Evolutionary conservation across 2,329 filamentous ascomycete genomes (phyloP).

Genomic region (Pseudogymnoascus sp.): DNA sequence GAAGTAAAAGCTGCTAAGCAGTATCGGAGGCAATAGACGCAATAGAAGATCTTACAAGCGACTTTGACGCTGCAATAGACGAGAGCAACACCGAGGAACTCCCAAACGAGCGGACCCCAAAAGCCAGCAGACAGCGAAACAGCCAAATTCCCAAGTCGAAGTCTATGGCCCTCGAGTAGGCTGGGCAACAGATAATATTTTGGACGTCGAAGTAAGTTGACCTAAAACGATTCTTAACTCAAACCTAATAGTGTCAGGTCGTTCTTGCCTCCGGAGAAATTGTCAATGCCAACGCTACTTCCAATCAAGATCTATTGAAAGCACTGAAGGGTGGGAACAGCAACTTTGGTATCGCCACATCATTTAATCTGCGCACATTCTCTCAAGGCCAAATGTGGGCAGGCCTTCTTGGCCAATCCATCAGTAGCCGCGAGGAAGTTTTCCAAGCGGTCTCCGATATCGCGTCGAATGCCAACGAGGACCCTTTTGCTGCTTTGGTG

Average conservation of each 20-base stretch:
- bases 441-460: conserved; percentile 8
- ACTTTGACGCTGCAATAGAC: not conserved
- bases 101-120: not conserved
- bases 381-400: conserved; percentile 13
- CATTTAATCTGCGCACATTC: conserved; percentile 30
- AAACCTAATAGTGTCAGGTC: conserved; percentile 24
- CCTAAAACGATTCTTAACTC: not conserved
- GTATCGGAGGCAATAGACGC: not conserved
- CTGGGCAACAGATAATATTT: conserved; percentile 9
- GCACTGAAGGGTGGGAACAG: conserved; percentile 50
- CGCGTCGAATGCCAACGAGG: conserved; percentile 11
- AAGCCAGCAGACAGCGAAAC: not conserved
- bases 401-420: conserved; percentile 7
- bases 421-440: not conserved
- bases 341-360: conserved; percentile 47
- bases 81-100: not conserved
- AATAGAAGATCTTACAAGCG: not conserved
- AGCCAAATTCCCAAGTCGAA: not conserved
- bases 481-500: conserved; percentile 14
- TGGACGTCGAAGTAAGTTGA: conserved; percentile 9
- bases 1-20: not conserved
- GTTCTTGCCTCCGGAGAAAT: conserved; percentile 45
- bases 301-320: conserved; percentile 43
- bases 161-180: not conserved
- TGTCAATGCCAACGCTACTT: conserved; percentile 36